Evolutionary conservation across 805 yeast genomes (phyloP), one percentile per base, ranked within the genome.

Genomic region (Candida arabinofermentans): DNA sequence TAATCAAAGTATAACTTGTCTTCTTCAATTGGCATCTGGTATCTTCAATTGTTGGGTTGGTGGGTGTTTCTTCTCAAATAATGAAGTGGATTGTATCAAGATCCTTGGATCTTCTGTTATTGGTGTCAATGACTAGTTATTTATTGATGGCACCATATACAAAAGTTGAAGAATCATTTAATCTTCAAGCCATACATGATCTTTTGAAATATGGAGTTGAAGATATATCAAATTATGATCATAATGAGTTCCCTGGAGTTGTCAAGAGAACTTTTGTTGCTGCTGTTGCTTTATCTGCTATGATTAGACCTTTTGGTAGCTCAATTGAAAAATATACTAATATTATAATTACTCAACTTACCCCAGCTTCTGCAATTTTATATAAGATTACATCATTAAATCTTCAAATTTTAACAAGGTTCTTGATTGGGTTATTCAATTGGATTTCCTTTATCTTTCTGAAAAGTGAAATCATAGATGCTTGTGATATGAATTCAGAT

Each of bases 91-190:
- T 36, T 8, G n/a, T 34, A 18, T 37, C 43, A 12, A 14, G 9
- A 33, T 17, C 30, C 17, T 36, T 58, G 9, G 59, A 60, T 43
- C 26, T 40, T 5, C 43, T 66, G 5, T 59, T 83, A 13, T 46
- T 84, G 17, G 67, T 64, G 3, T 58, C 73, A 5, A 70, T 84
- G 9, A 58, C 70, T 2, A 62, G 64, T 36, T 80, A 82, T 57
- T 51, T 84, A 46, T 48, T 67, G 9, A 52, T 75, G 2, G 73
- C 96, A 0, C 97, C 96, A 0, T 87, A 67, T 62, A 83, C 97
- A 2, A 91, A 91, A 63, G 96, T 91, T 0, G 97, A 91, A 59
- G 98, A 91, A 60, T 86, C 96, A 23, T 91, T 91, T 70, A 86
- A 83, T 52, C 68, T 86, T 34, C 97, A 91, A 55, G 97, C 97